A percentile compares a stretch with the other conserved stretches of the same genome.
These are phyloP conservation scores for Zychaea mexicana DNA, from an alignment of 371 early-diverging fungal genomes.

Conservation along the genomic window DNA sequence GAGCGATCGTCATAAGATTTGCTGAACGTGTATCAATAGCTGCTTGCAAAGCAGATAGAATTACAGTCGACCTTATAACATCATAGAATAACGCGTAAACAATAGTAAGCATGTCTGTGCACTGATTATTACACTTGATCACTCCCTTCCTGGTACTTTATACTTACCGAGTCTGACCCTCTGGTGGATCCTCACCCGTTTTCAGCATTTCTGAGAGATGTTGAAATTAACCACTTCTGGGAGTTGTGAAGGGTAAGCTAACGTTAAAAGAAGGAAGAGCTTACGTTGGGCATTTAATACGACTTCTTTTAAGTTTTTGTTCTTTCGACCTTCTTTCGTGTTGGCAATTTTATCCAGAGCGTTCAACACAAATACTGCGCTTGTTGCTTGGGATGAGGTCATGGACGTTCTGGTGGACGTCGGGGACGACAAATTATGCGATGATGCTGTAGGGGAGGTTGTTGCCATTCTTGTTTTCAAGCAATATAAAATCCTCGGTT, in stretches of 20 bases:
- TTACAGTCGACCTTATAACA: slow-evolving; percentile 41
- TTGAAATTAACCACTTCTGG: not conserved
- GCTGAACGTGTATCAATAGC: slow-evolving; percentile 60
- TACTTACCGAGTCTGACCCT: slow-evolving; percentile 43
- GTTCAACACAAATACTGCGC: slow-evolving; percentile 64
- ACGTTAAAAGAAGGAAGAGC: too few relatives aligned
- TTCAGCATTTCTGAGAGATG: slow-evolving; percentile 31
- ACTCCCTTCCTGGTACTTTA: not conserved
- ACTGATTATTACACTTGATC: too few relatives aligned
- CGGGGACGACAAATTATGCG: slow-evolving; percentile 32
- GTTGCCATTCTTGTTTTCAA: slow-evolving; percentile 14
- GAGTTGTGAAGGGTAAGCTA: too few relatives aligned
- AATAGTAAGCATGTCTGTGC: too few relatives aligned
- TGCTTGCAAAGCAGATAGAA: slow-evolving; percentile 62
- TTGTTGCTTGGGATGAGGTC: slow-evolving; percentile 38
- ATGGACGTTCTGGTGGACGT: slow-evolving; percentile 19
- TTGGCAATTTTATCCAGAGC: slow-evolving; percentile 66
- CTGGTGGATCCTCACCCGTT: slow-evolving; percentile 41
- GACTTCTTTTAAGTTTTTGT: slow-evolving; percentile 55
- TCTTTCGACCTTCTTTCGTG: slow-evolving; percentile 53
- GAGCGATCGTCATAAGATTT: slow-evolving; percentile 55
- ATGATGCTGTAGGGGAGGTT: slow-evolving; percentile 28
- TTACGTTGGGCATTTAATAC: slow-evolving; percentile 47
- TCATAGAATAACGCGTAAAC: too few relatives aligned
- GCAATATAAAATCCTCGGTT: not conserved